Evolutionary conservation across 2,329 filamentous ascomycete species (phyloP), one percentile per base, ranked within the genome.

Genomic region (Pseudocercospora fuligena): DNA sequence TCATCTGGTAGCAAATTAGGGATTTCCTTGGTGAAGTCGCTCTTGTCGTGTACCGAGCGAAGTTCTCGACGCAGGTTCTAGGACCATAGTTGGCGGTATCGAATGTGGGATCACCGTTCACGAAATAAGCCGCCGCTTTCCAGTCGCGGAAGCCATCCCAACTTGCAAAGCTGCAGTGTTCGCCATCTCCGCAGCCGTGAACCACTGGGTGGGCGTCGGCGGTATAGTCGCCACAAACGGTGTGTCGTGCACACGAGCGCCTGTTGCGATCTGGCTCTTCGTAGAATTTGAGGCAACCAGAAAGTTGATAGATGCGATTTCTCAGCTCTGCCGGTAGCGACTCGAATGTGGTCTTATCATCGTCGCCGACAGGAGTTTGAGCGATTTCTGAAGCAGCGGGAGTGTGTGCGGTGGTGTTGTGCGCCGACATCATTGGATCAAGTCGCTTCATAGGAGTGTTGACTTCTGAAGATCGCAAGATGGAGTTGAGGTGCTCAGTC

Each of bases 291-390:
- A 54, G 49, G 49, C 49, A 54, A 54, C 49, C 25, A 27, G 49
- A 54, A 6, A 70, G 66, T 2, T 69, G 66, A 65, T 76, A 77
- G 51, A 77, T 72, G 1, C 67, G 58, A 43, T 75, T 76, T 16
- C 75, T 69, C 1, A 77, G 58, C 49, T 77, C 75, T 5, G 74
- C 67, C 1, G 76, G 76, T 1, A 77, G 67, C 49, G 71, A 68
- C 65, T 74, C 73, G 68, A 77, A 76, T 19, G 66, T 70, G 19
- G 70, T 68, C 23, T 6, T 3, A 25, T 16, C 8, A 6, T n/a
- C 25, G 14, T 29, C 49, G 25, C 46, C 21, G 46, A 25, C 49
- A 16, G 33, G 14, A 1, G 33, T 16, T 36, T 36, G 33, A 29
- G 19, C 49, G 49, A 3, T 11, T 1, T 21, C 5, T 6, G 49